Evolutionary conservation across 257 asterid species (phyloP).

Genomic region (Jacaranda mimosifolia): DNA sequence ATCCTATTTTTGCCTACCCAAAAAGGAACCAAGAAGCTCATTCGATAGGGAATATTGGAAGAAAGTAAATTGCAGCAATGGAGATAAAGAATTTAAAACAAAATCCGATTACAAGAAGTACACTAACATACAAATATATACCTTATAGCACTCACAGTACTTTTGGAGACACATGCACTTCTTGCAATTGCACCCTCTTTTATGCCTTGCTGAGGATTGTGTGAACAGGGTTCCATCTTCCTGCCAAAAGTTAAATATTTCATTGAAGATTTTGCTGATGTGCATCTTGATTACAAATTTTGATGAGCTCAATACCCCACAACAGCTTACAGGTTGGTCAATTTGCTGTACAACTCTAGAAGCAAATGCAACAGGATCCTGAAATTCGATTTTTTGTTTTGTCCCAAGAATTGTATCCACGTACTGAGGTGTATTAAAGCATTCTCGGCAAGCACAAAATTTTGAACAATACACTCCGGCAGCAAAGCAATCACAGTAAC

Average conservation of each 20-base stretch:
- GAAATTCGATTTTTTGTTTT: constrained; percentile 60
- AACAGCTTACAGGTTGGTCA: constrained; percentile 46
- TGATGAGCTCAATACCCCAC: constrained; percentile 50
- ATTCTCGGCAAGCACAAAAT: constrained; percentile 74
- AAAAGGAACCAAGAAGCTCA: constrained; percentile 25
- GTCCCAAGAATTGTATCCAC: constrained; percentile 60
- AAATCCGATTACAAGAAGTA: constrained; percentile 11
- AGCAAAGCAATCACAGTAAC: constrained; percentile 85
- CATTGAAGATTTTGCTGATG: too few species aligned
- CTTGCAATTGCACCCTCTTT: constrained; percentile 92
- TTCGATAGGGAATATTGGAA: constrained; percentile 22
- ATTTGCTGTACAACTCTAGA: constrained; percentile 60
- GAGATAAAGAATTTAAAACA: neutral
- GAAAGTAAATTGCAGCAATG: neutral
- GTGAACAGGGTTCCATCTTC: constrained; percentile 52
- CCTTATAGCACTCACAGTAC: constrained; percentile 95
- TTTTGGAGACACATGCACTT: constrained; percentile 81
- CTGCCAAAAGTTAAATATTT: constrained; percentile 45
- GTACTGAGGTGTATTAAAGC: constrained; percentile 68
- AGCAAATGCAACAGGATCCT: constrained; percentile 78
- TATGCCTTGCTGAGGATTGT: constrained; percentile 73
- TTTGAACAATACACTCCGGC: constrained; percentile 72
- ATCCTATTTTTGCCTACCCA: constrained; percentile 70
- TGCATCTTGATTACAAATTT: too few species aligned
- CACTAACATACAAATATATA: constrained; percentile 36